These are phyloP conservation scores for Ziziphus jujuba DNA, from an alignment of 306 rosid species.

Conservation along the genomic window DNA sequence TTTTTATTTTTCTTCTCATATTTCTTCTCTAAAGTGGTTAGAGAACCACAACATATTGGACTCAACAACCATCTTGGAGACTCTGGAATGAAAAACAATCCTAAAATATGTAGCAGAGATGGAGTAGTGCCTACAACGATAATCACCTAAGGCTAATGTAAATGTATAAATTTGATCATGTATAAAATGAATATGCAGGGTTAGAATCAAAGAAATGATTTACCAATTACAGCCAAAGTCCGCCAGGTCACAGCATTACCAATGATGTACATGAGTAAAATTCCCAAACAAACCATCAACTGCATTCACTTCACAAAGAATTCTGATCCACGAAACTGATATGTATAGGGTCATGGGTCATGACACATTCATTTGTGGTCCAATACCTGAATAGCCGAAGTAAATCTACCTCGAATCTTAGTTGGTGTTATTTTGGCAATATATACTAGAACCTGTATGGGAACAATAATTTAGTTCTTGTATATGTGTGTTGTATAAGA, in stretches of 20 bases:
- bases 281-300: conserved; percentile 24
- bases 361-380: too few species aligned
- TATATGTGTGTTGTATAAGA: too few species aligned
- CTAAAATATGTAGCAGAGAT: conserved; percentile 54
- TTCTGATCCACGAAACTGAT: background rate
- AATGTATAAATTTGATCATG: background rate
- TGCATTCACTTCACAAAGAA: conserved; percentile 7
- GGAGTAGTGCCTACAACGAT: conserved; percentile 53
- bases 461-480: background rate
- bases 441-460: conserved; percentile 39
- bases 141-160: too few species aligned
- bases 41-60: too few species aligned
- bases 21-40: too few species aligned
- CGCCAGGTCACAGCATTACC: conserved; percentile 45
- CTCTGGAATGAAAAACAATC: conserved; percentile 68
- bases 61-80: conserved; percentile 97
- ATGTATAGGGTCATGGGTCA: too few species aligned
- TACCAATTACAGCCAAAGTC: conserved; percentile 36
- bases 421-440: conserved; percentile 42
- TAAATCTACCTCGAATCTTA: conserved; percentile 33
- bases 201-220: background rate
- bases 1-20: too few species aligned
- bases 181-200: background rate
- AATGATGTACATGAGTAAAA: conserved; percentile 21
- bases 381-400: conserved; percentile 31